A percentile compares a stretch with the other conserved stretches of the same genome.
phyloP scores from a whole-genome alignment of 2,329 filamentous ascomycete species.

The Parascedosporium putredinis region DNA sequence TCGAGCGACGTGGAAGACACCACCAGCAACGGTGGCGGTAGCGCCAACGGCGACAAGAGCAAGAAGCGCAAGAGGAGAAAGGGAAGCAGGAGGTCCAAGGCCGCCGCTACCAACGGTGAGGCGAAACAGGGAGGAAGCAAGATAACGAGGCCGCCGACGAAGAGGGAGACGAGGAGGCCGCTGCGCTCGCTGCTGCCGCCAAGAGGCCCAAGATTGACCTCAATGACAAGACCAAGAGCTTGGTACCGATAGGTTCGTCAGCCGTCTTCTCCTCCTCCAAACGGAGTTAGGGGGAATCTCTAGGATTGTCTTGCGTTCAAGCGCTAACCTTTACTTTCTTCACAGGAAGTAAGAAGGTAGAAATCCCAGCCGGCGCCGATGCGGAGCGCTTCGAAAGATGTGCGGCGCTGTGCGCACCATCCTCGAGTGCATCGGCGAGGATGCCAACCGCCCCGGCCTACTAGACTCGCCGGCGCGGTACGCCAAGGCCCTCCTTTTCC shows the following conservation, averaged over 20 bases:
- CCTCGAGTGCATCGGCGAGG: constrained; percentile 59
- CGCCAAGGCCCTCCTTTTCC: constrained; percentile 88
- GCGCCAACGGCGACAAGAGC: constrained; percentile 5
- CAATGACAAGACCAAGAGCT: constrained; percentile 2
- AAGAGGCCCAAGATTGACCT: constrained; percentile 5
- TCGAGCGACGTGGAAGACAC: constrained; percentile 11
- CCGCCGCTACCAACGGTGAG: neutral
- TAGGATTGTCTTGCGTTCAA: neutral
- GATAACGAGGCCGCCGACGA: neutral
- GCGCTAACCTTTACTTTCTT: neutral
- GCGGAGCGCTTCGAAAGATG: constrained; percentile 44
- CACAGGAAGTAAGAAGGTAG: neutral
- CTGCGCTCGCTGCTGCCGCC: neutral
- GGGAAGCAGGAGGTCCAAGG: neutral
- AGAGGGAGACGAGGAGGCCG: constrained; percentile 5
- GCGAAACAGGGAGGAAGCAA: constrained; percentile 8
- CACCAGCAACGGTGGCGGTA: constrained; percentile 9
- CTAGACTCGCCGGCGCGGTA: constrained; percentile 71
- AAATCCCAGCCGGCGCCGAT: constrained; percentile 29
- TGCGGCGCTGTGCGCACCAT: constrained; percentile 53
- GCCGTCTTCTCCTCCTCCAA: neutral
- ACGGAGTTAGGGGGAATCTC: neutral
- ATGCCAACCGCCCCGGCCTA: constrained; percentile 54
- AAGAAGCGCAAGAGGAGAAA: constrained; percentile 10
- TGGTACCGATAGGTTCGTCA: constrained; percentile 4